Percentiles rank a stretch among this genome's conserved stretches.
phyloP scores from a whole-genome alignment of 2,329 filamentous ascomycete genomes.

The Hyphodiscus sp. region DNA sequence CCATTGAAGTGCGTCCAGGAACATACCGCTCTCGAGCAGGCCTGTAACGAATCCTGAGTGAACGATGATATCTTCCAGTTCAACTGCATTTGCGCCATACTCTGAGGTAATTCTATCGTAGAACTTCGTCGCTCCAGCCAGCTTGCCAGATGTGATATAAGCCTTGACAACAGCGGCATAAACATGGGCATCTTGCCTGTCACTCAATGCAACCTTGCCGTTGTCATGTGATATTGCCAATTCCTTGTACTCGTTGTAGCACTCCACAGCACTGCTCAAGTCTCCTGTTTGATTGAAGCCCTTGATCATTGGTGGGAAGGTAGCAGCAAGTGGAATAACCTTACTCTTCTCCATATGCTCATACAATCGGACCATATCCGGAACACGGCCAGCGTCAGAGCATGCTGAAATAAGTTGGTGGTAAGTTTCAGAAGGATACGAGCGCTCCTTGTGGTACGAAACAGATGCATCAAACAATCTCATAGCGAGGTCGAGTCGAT shows the following conservation, averaged over 20 bases:
- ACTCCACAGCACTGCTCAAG: constrained; percentile 80
- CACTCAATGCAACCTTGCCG: constrained; percentile 59
- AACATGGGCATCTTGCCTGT: constrained; percentile 73
- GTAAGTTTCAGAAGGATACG: constrained; percentile 78
- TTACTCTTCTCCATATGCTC: constrained; percentile 82
- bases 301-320: constrained; percentile 92
- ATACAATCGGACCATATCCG: constrained; percentile 86
- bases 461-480: constrained; percentile 77
- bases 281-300: constrained; percentile 80
- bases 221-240: constrained; percentile 80
- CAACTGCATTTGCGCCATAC: constrained; percentile 50
- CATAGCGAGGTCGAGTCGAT: constrained; percentile 77
- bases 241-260: constrained; percentile 90
- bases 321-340: constrained; percentile 67
- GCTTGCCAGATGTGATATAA: constrained; percentile 75
- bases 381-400: constrained; percentile 70
- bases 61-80: constrained; percentile 67
- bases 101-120: constrained; percentile 68
- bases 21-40: constrained; percentile 63
- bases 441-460: constrained; percentile 46
- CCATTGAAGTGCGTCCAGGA: constrained; percentile 67
- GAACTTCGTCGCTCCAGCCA: constrained; percentile 78
- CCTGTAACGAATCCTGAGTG: constrained; percentile 72
- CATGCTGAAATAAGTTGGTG: constrained; percentile 81
- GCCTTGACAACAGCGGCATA: constrained; percentile 90